phyloP scores from a whole-genome alignment of 192 early-diverging fungal genomes.

The Anaeromyces robustus region DNA sequence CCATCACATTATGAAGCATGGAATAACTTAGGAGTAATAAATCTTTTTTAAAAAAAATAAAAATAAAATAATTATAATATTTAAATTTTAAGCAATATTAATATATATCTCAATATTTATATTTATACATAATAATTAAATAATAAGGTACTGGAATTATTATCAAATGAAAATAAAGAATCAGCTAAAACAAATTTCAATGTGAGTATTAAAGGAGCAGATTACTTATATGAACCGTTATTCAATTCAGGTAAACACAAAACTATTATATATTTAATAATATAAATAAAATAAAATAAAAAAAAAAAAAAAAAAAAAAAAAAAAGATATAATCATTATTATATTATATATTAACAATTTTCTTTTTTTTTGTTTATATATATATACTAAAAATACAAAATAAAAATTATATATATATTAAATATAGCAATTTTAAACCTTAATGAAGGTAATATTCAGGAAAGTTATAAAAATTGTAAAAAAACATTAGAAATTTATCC shows the following conservation, averaged over 20 bases:
- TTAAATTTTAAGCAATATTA: no score
- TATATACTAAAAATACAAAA: no score
- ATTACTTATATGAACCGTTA: neutral
- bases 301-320: no score
- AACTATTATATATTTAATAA: no score
- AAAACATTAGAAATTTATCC: neutral
- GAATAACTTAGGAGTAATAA: conserved; percentile 16
- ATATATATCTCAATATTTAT: no score
- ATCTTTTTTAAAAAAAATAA: neutral
- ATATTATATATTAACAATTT: no score
- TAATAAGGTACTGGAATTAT: neutral
- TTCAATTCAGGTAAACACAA: neutral
- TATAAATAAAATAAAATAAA: no score
- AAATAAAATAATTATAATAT: no score
- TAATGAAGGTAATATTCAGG: neutral
- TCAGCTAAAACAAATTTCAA: neutral
- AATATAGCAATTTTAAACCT: neutral
- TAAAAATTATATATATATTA: no score
- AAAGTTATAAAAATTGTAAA: neutral
- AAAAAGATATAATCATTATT: no score
- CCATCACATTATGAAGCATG: conserved; percentile 11
- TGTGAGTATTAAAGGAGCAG: neutral
- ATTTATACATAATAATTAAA: no score
- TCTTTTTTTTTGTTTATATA: no score
- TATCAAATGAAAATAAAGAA: neutral